Conservation (phyloP, 495 filamentous ascomycete genomes). For the Aeminium ludgeri region DNA sequence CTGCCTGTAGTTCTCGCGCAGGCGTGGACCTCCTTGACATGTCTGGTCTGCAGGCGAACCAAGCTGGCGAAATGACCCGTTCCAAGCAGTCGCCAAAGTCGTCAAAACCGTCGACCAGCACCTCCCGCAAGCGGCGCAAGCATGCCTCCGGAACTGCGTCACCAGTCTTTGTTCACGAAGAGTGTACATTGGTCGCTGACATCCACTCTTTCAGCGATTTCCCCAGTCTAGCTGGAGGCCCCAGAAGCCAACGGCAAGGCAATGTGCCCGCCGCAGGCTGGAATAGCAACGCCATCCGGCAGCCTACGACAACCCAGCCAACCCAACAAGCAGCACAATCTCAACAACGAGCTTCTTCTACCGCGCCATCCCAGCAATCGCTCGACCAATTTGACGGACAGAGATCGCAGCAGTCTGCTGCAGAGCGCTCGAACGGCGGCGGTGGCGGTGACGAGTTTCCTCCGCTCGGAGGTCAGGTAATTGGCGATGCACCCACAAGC, state of each 20-base stretch:
- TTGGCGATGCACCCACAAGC: slow-evolving; percentile 52
- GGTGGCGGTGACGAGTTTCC: slow-evolving; percentile 56
- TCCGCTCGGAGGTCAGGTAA: slow-evolving; percentile 53
- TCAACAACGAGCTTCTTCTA: slow-evolving; percentile 11
- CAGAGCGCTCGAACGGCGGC: not conserved
- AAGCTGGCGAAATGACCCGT: too few relatives aligned
- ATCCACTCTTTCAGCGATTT: slow-evolving; percentile 13
- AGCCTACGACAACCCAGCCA: slow-evolving; percentile 1
- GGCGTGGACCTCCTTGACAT: too few relatives aligned
- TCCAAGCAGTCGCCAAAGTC: too few relatives aligned
- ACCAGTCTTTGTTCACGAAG: not conserved
- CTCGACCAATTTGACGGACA: slow-evolving; percentile 12
- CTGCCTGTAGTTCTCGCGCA: too few relatives aligned
- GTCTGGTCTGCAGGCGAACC: too few relatives aligned
- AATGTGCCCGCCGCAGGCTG: slow-evolving; percentile 6
- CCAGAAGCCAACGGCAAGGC: slow-evolving; percentile 6
- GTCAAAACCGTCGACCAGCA: too few relatives aligned
- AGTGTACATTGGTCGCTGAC: slow-evolving; percentile 1
- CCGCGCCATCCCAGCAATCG: slow-evolving; percentile 13
- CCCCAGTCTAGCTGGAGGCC: slow-evolving; percentile 14
- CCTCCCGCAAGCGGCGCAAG: too few relatives aligned
- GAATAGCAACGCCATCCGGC: slow-evolving; percentile 11
- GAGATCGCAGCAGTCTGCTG: slow-evolving; percentile 4
- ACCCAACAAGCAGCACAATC: slow-evolving; percentile 4
- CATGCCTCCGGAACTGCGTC: too few relatives aligned